Evolutionary conservation across 345 rosid species (phyloP).

Genomic region (Eucalyptus grandis): DNA sequence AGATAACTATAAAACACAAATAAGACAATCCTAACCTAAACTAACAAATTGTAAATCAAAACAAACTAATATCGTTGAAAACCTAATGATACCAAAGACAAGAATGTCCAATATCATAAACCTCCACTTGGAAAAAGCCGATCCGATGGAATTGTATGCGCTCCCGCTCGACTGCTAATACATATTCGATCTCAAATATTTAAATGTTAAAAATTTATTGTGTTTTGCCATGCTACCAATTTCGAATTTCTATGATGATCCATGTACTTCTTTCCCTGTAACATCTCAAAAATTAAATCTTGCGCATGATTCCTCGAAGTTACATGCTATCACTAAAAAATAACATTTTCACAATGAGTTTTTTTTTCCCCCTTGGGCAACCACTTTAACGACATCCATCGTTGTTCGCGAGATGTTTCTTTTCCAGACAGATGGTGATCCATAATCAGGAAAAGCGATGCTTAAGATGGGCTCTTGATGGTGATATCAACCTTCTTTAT

Average conservation of each 20-base stretch:
- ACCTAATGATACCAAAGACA: not conserved
- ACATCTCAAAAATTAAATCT: not conserved
- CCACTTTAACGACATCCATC: not conserved
- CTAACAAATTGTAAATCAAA: not conserved
- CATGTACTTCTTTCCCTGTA: not conserved
- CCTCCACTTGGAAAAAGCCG: not conserved
- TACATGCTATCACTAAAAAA: not conserved
- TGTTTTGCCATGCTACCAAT: fast-evolving
- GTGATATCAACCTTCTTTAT: not conserved
- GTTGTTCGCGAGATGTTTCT: not conserved
- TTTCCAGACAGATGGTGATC: not conserved
- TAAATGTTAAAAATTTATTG: not conserved
- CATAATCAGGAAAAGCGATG: too few relatives aligned
- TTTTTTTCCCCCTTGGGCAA: not conserved
- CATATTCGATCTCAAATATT: not conserved
- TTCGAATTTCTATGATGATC: not conserved
- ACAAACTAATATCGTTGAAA: not conserved
- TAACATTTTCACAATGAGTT: too few relatives aligned
- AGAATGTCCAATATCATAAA: not conserved
- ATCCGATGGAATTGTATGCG: fast-evolving
- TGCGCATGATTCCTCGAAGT: not conserved
- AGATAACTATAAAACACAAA: not conserved
- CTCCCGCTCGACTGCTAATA: fast-evolving
- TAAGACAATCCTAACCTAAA: not conserved
- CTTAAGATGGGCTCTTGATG: not conserved